These are phyloP conservation scores for Citrus maxima DNA, from an alignment of 345 rosid genomes.

Conservation along the genomic window DNA sequence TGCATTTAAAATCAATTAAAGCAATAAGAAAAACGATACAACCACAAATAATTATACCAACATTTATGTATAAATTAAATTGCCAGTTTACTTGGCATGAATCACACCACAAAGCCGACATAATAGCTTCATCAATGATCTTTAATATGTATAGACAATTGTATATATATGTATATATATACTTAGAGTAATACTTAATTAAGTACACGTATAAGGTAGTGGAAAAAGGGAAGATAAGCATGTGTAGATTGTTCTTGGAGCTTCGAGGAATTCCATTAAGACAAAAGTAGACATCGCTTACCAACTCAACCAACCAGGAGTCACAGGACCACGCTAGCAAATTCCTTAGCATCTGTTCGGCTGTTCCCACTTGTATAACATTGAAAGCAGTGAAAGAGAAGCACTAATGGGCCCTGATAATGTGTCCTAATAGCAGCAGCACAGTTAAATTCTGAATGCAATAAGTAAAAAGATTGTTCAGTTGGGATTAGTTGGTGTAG, in stretches of 20 bases:
- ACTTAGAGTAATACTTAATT: too few species aligned
- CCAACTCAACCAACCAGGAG: not conserved
- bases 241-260: constrained; percentile 4
- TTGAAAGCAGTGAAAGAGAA: not conserved
- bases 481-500: not conserved
- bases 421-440: too few species aligned
- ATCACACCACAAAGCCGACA: too few species aligned
- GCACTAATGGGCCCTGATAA: not conserved
- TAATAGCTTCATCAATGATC: too few species aligned
- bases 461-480: not conserved
- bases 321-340: not conserved
- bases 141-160: too few species aligned
- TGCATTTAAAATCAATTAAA: too few species aligned
- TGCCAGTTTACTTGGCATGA: rapidly evolving
- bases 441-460: not conserved
- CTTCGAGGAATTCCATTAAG: constrained; percentile 4
- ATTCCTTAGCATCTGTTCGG: constrained; percentile 1
- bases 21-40: too few species aligned
- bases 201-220: too few species aligned
- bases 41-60: too few species aligned
- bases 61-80: too few species aligned
- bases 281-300: constrained; percentile 7
- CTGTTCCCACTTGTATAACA: not conserved
- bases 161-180: too few species aligned
- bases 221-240: not conserved